phyloP scores from a whole-genome alignment of 2,329 filamentous ascomycete genomes.

The Teratosphaeria nubilosa region DNA sequence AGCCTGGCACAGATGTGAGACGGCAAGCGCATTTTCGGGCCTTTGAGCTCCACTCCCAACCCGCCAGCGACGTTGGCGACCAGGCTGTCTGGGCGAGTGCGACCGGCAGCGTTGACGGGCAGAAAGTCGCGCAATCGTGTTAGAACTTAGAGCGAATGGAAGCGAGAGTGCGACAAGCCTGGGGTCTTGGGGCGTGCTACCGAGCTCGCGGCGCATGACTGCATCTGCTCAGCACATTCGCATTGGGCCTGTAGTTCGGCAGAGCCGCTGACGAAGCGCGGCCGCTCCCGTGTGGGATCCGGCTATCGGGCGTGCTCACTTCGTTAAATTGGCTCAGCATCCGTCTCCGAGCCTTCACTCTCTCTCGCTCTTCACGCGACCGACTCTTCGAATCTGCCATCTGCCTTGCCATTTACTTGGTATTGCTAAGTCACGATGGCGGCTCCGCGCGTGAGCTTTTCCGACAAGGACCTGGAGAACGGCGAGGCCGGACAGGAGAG shows the following conservation, averaged over 20 bases:
- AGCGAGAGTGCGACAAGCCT: not conserved
- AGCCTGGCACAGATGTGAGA: not conserved
- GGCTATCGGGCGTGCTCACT: not conserved
- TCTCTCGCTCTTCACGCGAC: not conserved
- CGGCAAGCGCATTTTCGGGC: constrained; percentile 5
- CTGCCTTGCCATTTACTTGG: not conserved
- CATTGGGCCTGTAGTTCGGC: not conserved
- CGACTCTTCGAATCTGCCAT: not conserved
- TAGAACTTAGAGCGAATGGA: not conserved
- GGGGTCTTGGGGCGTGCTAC: not conserved
- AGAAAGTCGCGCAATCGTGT: constrained; percentile 4
- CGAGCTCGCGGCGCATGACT: not conserved
- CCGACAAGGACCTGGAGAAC: constrained; percentile 31
- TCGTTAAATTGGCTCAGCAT: not conserved
- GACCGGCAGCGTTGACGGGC: not conserved
- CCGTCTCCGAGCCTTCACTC: not conserved
- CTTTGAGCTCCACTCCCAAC: constrained; percentile 7
- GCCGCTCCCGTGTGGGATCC: not conserved
- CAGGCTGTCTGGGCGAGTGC: not conserved
- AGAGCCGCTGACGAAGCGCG: constrained; percentile 4
- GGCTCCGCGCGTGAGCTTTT: constrained; percentile 30
- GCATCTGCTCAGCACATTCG: not conserved
- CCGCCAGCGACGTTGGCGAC: not conserved
- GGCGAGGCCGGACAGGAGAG: constrained; percentile 22
- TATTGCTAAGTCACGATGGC: constrained; percentile 18